Evolutionary conservation across 192 early-diverging fungal genomes (phyloP).

Genomic region (Chytriomyces sp.): DNA sequence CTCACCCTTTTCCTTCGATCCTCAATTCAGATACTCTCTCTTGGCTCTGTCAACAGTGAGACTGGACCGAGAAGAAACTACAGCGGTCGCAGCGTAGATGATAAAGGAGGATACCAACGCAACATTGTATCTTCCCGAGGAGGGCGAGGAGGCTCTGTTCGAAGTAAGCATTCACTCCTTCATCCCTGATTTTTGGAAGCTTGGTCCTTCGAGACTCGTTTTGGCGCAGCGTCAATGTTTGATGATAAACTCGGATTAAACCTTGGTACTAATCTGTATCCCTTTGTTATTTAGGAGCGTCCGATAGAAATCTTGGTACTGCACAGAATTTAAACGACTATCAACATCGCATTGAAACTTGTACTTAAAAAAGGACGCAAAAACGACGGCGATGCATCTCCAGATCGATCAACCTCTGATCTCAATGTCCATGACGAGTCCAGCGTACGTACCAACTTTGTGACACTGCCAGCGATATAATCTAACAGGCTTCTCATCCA

Average conservation of each 20-base stretch:
- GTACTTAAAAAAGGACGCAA: not conserved
- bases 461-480: not conserved
- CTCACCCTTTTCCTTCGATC: too few species aligned
- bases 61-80: slow-evolving; percentile 35
- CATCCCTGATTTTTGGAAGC: not conserved
- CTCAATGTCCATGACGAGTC: not conserved
- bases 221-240: not conserved
- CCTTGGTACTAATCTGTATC: too few species aligned
- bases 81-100: slow-evolving; percentile 16
- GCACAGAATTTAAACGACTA: not conserved
- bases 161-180: slow-evolving; percentile 21
- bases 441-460: not conserved
- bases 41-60: slow-evolving; percentile 50
- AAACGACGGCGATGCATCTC: slow-evolving; percentile 8
- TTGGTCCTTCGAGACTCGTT: not conserved
- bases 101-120: not conserved
- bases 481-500: not conserved
- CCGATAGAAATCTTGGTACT: not conserved
- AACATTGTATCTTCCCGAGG: slow-evolving; percentile 34
- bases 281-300: not conserved
- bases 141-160: slow-evolving; percentile 29
- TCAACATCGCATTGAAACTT: too few species aligned
- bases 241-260: not conserved
- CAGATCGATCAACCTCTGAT: slow-evolving; percentile 4
- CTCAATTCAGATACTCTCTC: slow-evolving; percentile 40